Evolutionary conservation across 371 early-diverging fungal genomes (phyloP).

Genomic region (Choanephora cucurbitarum): DNA sequence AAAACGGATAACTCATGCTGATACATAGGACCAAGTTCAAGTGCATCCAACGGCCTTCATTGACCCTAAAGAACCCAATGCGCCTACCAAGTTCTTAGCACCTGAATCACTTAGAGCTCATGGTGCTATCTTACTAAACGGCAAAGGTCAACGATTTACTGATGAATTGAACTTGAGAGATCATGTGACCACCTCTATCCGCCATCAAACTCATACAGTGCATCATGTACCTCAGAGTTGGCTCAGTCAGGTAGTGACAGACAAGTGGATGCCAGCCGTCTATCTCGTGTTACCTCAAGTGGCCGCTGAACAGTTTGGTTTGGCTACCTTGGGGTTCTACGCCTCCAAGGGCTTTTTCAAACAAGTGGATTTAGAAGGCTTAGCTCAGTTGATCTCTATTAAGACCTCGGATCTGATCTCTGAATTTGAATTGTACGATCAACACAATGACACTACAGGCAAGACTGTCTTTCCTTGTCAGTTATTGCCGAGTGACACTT

Average conservation of each 20-base stretch:
- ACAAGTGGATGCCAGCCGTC: conserved; percentile 25
- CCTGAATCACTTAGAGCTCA: conserved; percentile 85
- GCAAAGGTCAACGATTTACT: conserved; percentile 70
- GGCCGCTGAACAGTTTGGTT: conserved; percentile 57
- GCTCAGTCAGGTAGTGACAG: conserved; percentile 11
- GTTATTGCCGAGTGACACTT: conserved; percentile 34
- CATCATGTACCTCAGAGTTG: conserved; percentile 19
- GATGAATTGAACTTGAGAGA: conserved; percentile 74
- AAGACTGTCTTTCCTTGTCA: conserved; percentile 70
- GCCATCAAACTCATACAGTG: conserved; percentile 18
- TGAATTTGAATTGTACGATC: conserved; percentile 66
- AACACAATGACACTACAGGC: conserved; percentile 60
- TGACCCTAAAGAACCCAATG: conserved; percentile 67
- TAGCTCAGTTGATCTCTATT: conserved; percentile 51
- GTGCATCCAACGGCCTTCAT: conserved; percentile 90
- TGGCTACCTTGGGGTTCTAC: conserved; percentile 64
- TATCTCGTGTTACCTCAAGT: conserved; percentile 59
- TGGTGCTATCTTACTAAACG: conserved; percentile 73
- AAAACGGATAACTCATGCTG: conserved; percentile 1
- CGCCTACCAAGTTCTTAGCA: conserved; percentile 65
- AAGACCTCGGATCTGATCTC: conserved; percentile 37
- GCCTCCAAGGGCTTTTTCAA: conserved; percentile 60
- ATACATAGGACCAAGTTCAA: conserved; percentile 55
- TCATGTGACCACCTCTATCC: conserved; percentile 56
- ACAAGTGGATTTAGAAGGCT: conserved; percentile 47